Conservation (phyloP, 2,329 filamentous ascomycete species). For the Hypoxylon sp. region DNA sequence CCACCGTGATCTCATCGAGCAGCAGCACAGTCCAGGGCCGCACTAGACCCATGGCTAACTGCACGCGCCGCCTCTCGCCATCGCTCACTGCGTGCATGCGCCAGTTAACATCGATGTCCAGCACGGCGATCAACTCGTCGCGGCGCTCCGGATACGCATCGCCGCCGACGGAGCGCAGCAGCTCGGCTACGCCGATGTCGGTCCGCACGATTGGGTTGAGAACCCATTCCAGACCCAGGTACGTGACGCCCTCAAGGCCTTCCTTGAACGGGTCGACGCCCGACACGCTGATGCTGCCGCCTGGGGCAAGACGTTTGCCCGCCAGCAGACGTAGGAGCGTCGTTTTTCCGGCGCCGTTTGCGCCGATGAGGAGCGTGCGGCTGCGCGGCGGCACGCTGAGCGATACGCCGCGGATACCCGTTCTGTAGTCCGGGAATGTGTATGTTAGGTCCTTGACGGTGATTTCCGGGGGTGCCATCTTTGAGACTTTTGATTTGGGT, state of each 20-base stretch:
- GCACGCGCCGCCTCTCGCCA: slow-evolving; percentile 90
- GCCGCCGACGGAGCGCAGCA: slow-evolving; percentile 88
- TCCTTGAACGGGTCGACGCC: slow-evolving; percentile 94
- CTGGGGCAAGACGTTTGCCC: slow-evolving; percentile 92
- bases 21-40: slow-evolving; percentile 92
- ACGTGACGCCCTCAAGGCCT: slow-evolving; percentile 92
- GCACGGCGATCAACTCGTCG: slow-evolving; percentile 87
- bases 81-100: slow-evolving; percentile 97
- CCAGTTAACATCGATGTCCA: slow-evolving; percentile 94
- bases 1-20: slow-evolving; percentile 96
- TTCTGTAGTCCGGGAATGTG: slow-evolving; percentile 86
- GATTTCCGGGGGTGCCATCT: slow-evolving; percentile 70
- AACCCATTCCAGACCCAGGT: slow-evolving; percentile 98
- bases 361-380: slow-evolving; percentile 92
- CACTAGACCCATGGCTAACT: slow-evolving; percentile 95
- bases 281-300: slow-evolving; percentile 79
- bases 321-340: slow-evolving; percentile 94
- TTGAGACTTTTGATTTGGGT: background rate
- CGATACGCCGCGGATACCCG: slow-evolving; percentile 80
- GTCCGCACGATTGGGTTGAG: slow-evolving; percentile 96
- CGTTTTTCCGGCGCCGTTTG: slow-evolving; percentile 97
- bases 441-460: slow-evolving; percentile 84
- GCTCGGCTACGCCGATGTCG: slow-evolving; percentile 90
- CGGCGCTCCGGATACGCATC: slow-evolving; percentile 84
- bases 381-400: slow-evolving; percentile 85